These are phyloP conservation scores for Penicillium frequentans DNA, from an alignment of 2,329 filamentous ascomycete species.

Conservation along the genomic window DNA sequence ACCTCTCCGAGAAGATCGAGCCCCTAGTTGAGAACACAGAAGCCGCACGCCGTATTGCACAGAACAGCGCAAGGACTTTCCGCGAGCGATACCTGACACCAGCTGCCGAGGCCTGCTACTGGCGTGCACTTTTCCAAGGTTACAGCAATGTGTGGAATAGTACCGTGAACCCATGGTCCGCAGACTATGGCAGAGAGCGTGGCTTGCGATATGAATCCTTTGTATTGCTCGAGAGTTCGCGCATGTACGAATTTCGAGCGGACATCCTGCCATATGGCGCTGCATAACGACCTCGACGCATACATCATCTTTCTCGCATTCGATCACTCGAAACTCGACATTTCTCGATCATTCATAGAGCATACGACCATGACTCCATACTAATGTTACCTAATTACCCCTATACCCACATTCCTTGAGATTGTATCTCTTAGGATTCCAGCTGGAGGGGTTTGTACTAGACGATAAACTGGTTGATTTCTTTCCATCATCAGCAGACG, in stretches of 20 bases:
- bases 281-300: neutral
- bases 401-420: neutral
- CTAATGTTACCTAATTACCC: conserved; percentile 1
- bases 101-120: conserved; percentile 54
- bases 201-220: conserved; percentile 35
- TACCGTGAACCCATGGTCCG: conserved; percentile 14
- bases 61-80: conserved; percentile 47
- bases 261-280: neutral
- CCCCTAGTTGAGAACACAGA: conserved; percentile 38
- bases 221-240: conserved; percentile 26
- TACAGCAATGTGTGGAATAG: conserved; percentile 28
- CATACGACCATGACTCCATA: conserved; percentile 8
- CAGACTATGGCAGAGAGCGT: conserved; percentile 10
- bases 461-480: neutral
- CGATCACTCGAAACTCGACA: neutral
- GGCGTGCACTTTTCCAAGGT: conserved; percentile 45
- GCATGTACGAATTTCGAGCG: conserved; percentile 27
- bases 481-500: neutral
- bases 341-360: neutral
- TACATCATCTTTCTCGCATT: neutral
- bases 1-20: conserved; percentile 46
- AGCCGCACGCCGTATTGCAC: conserved; percentile 46
- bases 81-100: conserved; percentile 52
- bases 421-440: neutral
- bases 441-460: neutral